These are phyloP conservation scores for Radiomyces spectabilis DNA, from an alignment of 192 early-diverging fungal genomes.

Conservation along the genomic window DNA sequence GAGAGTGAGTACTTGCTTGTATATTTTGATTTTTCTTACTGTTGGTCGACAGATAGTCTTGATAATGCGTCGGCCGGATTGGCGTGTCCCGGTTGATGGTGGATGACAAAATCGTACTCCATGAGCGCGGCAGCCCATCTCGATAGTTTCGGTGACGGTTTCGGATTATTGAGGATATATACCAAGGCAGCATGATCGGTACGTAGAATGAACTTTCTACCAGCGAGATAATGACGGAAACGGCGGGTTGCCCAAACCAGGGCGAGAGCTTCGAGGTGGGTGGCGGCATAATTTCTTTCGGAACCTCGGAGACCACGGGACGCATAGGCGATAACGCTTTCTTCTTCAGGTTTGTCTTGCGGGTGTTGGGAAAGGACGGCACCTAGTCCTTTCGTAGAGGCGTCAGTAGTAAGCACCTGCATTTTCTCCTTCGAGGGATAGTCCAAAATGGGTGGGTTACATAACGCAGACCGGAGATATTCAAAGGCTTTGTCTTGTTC, in stretches of 20 bases:
- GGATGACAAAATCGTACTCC: constrained; percentile 10
- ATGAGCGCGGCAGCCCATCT: not conserved
- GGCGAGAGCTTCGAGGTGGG: not conserved
- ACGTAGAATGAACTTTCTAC: not conserved
- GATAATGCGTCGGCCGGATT: no score
- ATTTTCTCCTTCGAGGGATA: constrained; percentile 17
- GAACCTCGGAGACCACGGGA: not conserved
- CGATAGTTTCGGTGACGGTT: not conserved
- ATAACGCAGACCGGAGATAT: not conserved
- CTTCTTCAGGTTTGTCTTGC: not conserved
- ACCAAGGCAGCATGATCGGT: not conserved
- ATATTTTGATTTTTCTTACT: no score
- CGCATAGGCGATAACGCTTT: not conserved
- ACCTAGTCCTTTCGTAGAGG: constrained; percentile 3
- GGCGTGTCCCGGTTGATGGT: no score
- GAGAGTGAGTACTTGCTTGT: no score
- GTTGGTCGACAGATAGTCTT: no score
- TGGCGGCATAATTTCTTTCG: not conserved
- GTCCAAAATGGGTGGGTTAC: constrained; percentile 13
- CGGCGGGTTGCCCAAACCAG: not conserved
- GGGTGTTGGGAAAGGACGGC: not conserved
- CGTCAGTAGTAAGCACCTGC: constrained; percentile 28
- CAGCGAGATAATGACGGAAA: not conserved
- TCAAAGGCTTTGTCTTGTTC: not conserved
- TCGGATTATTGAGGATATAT: no score